These are phyloP conservation scores for Trametes elegans DNA, from an alignment of 768 basidiomycete genomes.

Conservation along the genomic window DNA sequence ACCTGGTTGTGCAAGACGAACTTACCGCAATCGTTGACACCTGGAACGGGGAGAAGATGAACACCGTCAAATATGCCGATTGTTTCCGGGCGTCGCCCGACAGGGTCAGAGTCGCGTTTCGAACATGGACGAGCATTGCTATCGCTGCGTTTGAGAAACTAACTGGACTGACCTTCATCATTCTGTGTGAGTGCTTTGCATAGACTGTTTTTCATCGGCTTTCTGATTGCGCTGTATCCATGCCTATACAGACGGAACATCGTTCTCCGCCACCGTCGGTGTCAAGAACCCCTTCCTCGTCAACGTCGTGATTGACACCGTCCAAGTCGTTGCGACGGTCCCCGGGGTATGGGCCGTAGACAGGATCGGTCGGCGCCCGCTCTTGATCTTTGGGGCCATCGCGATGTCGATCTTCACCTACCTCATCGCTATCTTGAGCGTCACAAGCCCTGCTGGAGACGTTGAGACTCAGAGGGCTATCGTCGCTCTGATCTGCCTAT, in stretches of 20 bases:
- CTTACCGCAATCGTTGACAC: slow-evolving; percentile 54
- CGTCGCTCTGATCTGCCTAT: slow-evolving; percentile 50
- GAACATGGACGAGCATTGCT: slow-evolving; percentile 77
- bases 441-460: slow-evolving; percentile 36
- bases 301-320: slow-evolving; percentile 64
- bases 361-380: slow-evolving; percentile 72
- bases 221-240: background rate
- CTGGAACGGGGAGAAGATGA: slow-evolving; percentile 56
- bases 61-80: slow-evolving; percentile 63
- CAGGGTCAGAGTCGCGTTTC: slow-evolving; percentile 66
- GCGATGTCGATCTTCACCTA: slow-evolving; percentile 86
- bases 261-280: slow-evolving; percentile 44
- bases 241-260: slow-evolving; percentile 35
- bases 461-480: slow-evolving; percentile 57
- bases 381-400: slow-evolving; percentile 74
- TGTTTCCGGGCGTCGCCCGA: slow-evolving; percentile 51
- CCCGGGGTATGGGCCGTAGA: slow-evolving; percentile 81
- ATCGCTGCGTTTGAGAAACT: slow-evolving; percentile 77
- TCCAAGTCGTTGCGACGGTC: slow-evolving; percentile 76
- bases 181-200: slow-evolving; percentile 38
- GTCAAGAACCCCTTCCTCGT: slow-evolving; percentile 48
- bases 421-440: slow-evolving; percentile 67
- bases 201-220: background rate
- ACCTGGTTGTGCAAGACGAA: slow-evolving; percentile 51
- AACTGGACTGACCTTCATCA: slow-evolving; percentile 75